Evolutionary conservation across 306 rosid genomes (phyloP).

Genomic region (Alnus rubra): DNA sequence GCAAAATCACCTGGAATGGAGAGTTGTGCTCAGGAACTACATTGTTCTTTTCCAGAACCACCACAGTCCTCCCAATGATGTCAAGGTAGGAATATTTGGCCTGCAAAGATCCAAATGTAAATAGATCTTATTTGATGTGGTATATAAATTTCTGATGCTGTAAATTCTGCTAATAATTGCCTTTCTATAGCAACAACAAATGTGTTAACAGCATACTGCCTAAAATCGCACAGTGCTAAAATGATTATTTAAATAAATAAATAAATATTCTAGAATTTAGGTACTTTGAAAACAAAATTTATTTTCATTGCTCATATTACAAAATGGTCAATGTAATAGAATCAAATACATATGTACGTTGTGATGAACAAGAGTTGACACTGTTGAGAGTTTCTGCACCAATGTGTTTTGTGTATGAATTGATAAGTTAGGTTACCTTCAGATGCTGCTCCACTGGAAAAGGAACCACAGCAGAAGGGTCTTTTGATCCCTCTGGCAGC

Average conservation of each 20-base stretch:
- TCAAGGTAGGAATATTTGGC: slow-evolving; percentile 92
- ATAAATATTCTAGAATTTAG: not conserved
- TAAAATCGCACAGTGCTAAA: not conserved
- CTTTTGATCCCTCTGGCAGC: slow-evolving; percentile 92
- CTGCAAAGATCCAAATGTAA: slow-evolving; percentile 51
- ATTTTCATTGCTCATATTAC: not conserved
- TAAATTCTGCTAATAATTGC: slow-evolving; percentile 18
- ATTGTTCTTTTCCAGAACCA: slow-evolving; percentile 82
- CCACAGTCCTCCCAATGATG: slow-evolving; percentile 87
- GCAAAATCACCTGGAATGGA: slow-evolving; percentile 81
- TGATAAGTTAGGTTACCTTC: slow-evolving; percentile 55
- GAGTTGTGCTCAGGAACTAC: slow-evolving; percentile 85
- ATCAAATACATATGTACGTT: not conserved
- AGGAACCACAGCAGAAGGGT: slow-evolving; percentile 71
- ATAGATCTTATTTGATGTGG: slow-evolving; percentile 14
- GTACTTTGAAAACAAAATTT: not conserved
- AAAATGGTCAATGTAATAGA: not conserved
- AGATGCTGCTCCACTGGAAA: slow-evolving; percentile 74
- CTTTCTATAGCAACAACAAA: not conserved
- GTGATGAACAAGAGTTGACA: not conserved
- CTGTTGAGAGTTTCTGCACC: slow-evolving; percentile 11
- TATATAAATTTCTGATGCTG: slow-evolving; percentile 19
- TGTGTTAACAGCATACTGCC: not conserved
- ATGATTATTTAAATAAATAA: not conserved
- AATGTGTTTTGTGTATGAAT: not conserved